Evolutionary conservation across 495 filamentous ascomycete genomes (phyloP), one percentile per base, ranked within the genome.

Genomic region (Neurospora discreta): DNA sequence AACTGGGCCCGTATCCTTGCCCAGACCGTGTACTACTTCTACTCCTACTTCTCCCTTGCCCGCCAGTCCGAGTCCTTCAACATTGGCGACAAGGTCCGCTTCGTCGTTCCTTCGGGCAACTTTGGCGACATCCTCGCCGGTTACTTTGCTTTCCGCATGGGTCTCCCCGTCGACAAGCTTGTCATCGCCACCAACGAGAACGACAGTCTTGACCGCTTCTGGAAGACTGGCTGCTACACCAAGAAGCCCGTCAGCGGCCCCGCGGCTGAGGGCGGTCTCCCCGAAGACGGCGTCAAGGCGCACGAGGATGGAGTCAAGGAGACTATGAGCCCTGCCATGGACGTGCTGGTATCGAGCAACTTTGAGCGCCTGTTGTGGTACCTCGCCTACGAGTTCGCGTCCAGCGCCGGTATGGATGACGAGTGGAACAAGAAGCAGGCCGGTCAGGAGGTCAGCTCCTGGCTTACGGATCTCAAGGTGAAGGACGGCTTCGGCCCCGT

Each of bases 321-420:
- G 80, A 98, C 95, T 0, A 84, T 93, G 43, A 91, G 88, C 69
- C 95, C 95, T 0, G 95, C 95, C 23, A 99, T 99, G 95, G 95
- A 98, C 79, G 98, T 98, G 70, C 86, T 98, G 15, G 93, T 98
- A 42, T 92, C 89, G 70, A 93, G 90, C 80, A 99, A 99, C 85
- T 98, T 99, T 80, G 95, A 99, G 84, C 88, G 95, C 38, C 85
- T 99, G 0, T 85, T 99, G n/a, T 98, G 95, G 95, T 97, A 91
- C 84, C 85, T 97, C 13, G 89, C 93, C 2, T 89, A 90, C 80
- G 84, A 89, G 72, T 88, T 87, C 73, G 85, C 87, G 36, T 72
- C 81, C 11, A 78, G 77, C 46, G 81, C 81, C 33, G 82, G 82
- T n/a, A 84, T 88, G 84, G 84, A 88, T 71, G 86, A 85, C 65